Conservation (phyloP, 441 rosid species). For the Arabidopsis lyrata region DNA sequence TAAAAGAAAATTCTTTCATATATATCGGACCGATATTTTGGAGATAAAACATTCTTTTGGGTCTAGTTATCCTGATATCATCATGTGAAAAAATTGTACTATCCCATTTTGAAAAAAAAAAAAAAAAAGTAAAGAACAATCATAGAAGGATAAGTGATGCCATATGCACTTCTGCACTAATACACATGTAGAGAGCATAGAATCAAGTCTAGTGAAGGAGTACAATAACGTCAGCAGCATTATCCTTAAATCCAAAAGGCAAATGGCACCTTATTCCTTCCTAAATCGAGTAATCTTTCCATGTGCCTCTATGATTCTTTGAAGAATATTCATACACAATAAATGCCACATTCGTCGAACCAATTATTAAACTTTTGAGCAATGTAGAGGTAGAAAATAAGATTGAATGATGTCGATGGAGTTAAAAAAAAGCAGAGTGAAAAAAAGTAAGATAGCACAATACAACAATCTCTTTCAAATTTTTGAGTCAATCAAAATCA, state of each 20-base stretch:
- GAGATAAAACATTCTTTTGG: not conserved
- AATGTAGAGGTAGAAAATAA: constrained; percentile 15
- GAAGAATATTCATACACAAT: not conserved
- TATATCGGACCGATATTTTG: not conserved
- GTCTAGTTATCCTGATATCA: not conserved
- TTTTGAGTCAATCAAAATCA: constrained; percentile 46
- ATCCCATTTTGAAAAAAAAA: constrained; percentile 8
- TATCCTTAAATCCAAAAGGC: constrained; percentile 32
- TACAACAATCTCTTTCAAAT: constrained; percentile 27
- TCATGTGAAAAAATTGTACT: not conserved
- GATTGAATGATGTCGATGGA: constrained; percentile 13
- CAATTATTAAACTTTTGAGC: constrained; percentile 41
- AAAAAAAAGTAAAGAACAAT: too few relatives aligned
- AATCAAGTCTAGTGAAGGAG: constrained; percentile 24
- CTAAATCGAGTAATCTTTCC: constrained; percentile 33
- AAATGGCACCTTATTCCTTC: constrained; percentile 37
- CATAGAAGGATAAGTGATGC: constrained; percentile 34
- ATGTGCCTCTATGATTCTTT: constrained; percentile 30
- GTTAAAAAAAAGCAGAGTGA: not conserved
- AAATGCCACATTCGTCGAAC: constrained; percentile 38
- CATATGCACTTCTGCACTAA: constrained; percentile 27
- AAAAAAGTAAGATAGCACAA: not conserved
- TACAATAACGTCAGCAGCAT: constrained; percentile 30
- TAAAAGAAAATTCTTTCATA: too few relatives aligned
- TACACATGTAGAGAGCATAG: constrained; percentile 35